Percentiles rank a stretch among this genome's conserved stretches.
Conservation (phyloP, 257 asterid species). For the Fraxinus pennsylvanica region DNA sequence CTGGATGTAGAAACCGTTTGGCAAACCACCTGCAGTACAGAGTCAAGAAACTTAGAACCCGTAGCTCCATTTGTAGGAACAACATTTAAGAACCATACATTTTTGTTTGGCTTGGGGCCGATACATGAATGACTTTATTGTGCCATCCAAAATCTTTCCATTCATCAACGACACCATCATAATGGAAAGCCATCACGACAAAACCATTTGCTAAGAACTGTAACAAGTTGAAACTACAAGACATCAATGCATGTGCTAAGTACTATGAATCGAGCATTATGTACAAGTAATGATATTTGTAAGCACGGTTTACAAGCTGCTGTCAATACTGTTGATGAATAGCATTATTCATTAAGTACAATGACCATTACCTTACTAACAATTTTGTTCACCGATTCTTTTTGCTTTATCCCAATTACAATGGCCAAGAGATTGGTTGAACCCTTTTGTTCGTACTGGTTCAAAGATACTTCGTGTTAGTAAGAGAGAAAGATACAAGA, state of each 20-base stretch:
- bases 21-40: constrained; percentile 83
- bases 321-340: background rate
- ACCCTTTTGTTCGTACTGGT: constrained; percentile 43
- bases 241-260: background rate
- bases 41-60: background rate
- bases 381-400: constrained; percentile 49
- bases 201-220: constrained; percentile 71
- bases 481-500: constrained; percentile 15
- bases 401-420: constrained; percentile 83
- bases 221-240: constrained; percentile 5
- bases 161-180: constrained; percentile 69
- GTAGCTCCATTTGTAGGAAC: background rate
- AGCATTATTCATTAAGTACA: no score
- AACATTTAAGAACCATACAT: constrained; percentile 42
- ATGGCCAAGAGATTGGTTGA: constrained; percentile 62
- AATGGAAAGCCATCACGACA: constrained; percentile 83
- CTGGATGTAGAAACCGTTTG: constrained; percentile 94
- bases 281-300: background rate
- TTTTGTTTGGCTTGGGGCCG: constrained; percentile 78
- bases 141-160: constrained; percentile 75
- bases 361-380: constrained; percentile 58
- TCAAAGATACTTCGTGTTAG: constrained; percentile 15
- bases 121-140: constrained; percentile 60
- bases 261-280: constrained; percentile 1
- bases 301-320: background rate